Base-by-base conservation (phyloP, 257 asterid species). In the Haberlea rhodopensis region DNA sequence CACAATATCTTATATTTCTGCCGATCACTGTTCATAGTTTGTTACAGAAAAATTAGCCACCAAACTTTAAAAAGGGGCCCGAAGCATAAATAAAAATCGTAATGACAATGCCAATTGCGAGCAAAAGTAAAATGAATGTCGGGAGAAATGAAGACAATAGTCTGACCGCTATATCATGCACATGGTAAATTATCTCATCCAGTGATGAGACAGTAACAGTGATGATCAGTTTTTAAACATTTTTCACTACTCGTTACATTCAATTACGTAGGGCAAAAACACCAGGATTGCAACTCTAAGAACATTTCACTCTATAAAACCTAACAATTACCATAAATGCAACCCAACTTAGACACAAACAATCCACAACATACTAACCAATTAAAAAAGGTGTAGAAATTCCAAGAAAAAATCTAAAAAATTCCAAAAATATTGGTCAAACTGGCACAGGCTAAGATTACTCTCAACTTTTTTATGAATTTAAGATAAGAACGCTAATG, bases 241-340 rank as follows among this genome's bases (percentile, higher is more conserved):
- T n/a, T 23, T 7, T 3, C 10, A 56, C 21, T 55, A 25, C 16
- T 25, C 6, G 27, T 48, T 18, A 9, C 24, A 6, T 15, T 21
- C 57, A 16, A 49, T 37, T 62, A 16, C 25, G 20, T 9, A 28
- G 31, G 28, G 25, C 24, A 15, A 53, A 21, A 2, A 48, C 34
- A 48, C 54, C 60, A 60, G 73, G 45, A 26, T 28, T 26, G 16
- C 8, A 37, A 34, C 26, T 18, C 34, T 34, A 21, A 60, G 2
- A 11, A 32, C 16, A 31, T 32, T 48, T 20, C 18, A 27, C 26
- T 37, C 6, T 45, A 40, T 29, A 7, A 26, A 62, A 22, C 34
- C 5, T 26, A 15, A 52, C 16, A 31, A 45, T 13, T 5, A 4
- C 18, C 26, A 40, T 8, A 37, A 18, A 49, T 57, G 8, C 37